Conservation (phyloP, 495 filamentous ascomycete genomes). For the Penicillium flavigenum region DNA sequence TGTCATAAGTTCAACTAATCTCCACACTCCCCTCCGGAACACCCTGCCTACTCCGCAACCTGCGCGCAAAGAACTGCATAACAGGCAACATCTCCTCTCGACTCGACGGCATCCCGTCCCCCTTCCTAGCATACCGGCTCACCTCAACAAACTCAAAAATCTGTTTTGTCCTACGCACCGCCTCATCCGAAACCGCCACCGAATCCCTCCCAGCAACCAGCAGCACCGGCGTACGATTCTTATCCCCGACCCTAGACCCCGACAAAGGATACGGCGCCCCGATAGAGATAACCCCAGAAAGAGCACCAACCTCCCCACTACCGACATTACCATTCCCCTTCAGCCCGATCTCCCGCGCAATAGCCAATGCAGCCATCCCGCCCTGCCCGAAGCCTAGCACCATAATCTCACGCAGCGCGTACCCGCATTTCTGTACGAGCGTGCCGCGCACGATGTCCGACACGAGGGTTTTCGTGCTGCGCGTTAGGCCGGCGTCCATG, state of each 20-base stretch:
- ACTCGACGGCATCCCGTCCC: slow-evolving; percentile 80
- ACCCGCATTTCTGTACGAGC: slow-evolving; percentile 69
- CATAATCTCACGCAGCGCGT: slow-evolving; percentile 64
- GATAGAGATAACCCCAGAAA: slow-evolving; percentile 70
- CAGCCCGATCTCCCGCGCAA: slow-evolving; percentile 40
- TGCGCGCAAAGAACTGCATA: slow-evolving; percentile 86
- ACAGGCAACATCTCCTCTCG: slow-evolving; percentile 88
- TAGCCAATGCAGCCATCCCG: slow-evolving; percentile 70
- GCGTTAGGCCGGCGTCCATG: slow-evolving; percentile 73
- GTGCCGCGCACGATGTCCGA: slow-evolving; percentile 58
- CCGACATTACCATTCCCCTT: slow-evolving; percentile 17
- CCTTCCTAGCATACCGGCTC: slow-evolving; percentile 67
- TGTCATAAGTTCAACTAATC: slow-evolving; percentile 32
- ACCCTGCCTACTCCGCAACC: slow-evolving; percentile 64
- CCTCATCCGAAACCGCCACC: slow-evolving; percentile 60
- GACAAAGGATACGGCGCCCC: slow-evolving; percentile 68
- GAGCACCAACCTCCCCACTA: slow-evolving; percentile 22
- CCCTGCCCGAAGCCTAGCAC: slow-evolving; percentile 88
- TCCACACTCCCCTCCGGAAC: slow-evolving; percentile 62
- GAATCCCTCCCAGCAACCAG: slow-evolving; percentile 65
- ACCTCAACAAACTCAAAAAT: slow-evolving; percentile 73
- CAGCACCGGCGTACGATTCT: slow-evolving; percentile 70
- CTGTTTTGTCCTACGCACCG: slow-evolving; percentile 59
- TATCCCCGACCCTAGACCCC: slow-evolving; percentile 35
- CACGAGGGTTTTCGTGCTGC: slow-evolving; percentile 49